Percentiles rank a stretch among this genome's conserved stretches.
These are phyloP conservation scores for Penicillium coffeae DNA, from an alignment of 495 filamentous ascomycete species.

Conservation along the genomic window DNA sequence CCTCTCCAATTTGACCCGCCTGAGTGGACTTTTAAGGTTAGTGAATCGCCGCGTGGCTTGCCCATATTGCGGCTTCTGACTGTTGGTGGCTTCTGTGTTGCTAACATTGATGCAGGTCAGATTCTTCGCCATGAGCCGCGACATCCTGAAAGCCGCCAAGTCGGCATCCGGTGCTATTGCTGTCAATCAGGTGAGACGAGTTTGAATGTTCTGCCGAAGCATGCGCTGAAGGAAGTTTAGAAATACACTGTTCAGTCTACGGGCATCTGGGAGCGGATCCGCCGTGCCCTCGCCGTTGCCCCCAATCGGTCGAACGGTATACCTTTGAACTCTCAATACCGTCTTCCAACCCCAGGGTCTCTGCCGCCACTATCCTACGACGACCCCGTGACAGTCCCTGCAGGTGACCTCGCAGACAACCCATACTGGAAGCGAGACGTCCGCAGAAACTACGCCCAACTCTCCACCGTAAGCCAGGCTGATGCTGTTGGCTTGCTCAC, in stretches of 20 bases:
- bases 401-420: conserved; percentile 93
- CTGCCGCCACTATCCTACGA: conserved; percentile 73
- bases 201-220: background rate
- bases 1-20: conserved; percentile 1
- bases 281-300: conserved; percentile 73
- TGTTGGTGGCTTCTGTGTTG: no score
- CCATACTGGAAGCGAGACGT: conserved; percentile 96
- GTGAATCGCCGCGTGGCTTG: conserved; percentile 3
- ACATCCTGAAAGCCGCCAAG: conserved; percentile 40
- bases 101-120: conserved; percentile 19
- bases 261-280: conserved; percentile 85
- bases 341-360: conserved; percentile 79
- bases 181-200: conserved; percentile 31
- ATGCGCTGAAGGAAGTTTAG: conserved; percentile 39
- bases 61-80: no score
- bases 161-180: conserved; percentile 38
- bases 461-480: conserved; percentile 75
- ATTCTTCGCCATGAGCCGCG: conserved; percentile 41
- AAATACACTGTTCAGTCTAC: conserved; percentile 96
- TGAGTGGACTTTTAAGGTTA: conserved; percentile 13
- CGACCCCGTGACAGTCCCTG: conserved; percentile 88
- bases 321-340: conserved; percentile 89
- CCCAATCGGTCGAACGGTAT: conserved; percentile 86
- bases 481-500: conserved; percentile 82
- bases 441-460: conserved; percentile 79